phyloP scores from a whole-genome alignment of 352 stramenopile genomes.

The Phytophthora uliginosa region DNA sequence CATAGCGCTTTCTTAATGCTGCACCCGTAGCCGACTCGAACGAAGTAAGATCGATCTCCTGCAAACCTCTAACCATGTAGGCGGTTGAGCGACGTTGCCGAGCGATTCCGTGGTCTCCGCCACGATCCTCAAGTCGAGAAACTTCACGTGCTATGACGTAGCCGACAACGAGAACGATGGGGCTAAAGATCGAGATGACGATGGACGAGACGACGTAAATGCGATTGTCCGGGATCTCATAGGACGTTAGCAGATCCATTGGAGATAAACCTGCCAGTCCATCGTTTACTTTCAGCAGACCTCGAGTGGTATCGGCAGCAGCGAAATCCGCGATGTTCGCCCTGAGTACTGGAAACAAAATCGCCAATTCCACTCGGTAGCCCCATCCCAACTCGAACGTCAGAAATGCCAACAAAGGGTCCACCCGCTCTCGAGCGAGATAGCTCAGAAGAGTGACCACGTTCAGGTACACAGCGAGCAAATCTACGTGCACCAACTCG shows the following conservation, averaged over 20 bases:
- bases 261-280: constrained; percentile 31
- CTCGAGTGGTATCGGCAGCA: constrained; percentile 16
- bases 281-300: constrained; percentile 19
- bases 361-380: constrained; percentile 15
- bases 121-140: constrained; percentile 12
- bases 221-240: constrained; percentile 25
- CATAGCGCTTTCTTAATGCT: constrained; percentile 32
- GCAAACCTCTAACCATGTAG: constrained; percentile 4
- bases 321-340: constrained; percentile 26
- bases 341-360: constrained; percentile 24
- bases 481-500: constrained; percentile 37
- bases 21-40: constrained; percentile 42
- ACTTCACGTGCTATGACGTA: constrained; percentile 38
- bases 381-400: constrained; percentile 39
- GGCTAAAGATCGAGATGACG: constrained; percentile 29
- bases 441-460: constrained; percentile 33
- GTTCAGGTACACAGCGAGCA: constrained; percentile 49
- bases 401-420: constrained; percentile 39
- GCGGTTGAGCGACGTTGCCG: constrained; percentile 7
- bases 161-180: constrained; percentile 34
- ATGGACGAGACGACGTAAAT: constrained; percentile 23
- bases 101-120: neutral
- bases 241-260: constrained; percentile 35
- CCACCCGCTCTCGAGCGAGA: constrained; percentile 32
- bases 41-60: constrained; percentile 33